Base-by-base conservation (phyloP, 2,329 filamentous ascomycete genomes). In the Ophiocordyceps polyrhachis-furcata region DNA sequence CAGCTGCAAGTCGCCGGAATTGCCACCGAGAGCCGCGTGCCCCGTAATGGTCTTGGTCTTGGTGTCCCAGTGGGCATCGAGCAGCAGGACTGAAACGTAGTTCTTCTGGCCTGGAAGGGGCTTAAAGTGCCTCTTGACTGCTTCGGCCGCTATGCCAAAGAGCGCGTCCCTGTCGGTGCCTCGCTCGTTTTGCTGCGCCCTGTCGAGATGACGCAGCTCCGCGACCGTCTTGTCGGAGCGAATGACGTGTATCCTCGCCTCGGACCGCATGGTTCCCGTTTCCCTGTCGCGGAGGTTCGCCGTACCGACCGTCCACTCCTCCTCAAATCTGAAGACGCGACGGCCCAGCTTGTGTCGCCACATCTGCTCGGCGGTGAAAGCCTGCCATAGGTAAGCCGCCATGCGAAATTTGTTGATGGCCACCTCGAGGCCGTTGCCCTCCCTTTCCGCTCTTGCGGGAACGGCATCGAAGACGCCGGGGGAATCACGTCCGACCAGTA, bases 321-420 rank as follows among this genome's bases (percentile, higher is more conserved):
- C 91, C 54, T 96, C 91, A 49, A 93, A 88, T 40, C 88, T 74
- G 61, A 95, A 96, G 44, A 76, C 80, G 46, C 89, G 78, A 47
- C 89, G 75, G 11, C 88, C 87, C 52, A 96, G 76, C 48, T 81
- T 83, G 58, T 94, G 83, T 49, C 86, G 79, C 59, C 77, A 82
- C 89, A 96, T 96, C 59, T 96, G 88, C 60, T 98, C 91, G 7
- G 85, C 86, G 0, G 89, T 96, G 56, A 93, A 96, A 8, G 88
- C 86, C 59, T 98, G 91, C 88, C 91, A 96, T 14, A 96, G 69
- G 58, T 96, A 95, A 21, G 86, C 89, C 17, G 87, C 82, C 83
- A 93, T 95, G 50, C 88, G 77, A 58, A 91, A 95, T 59, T 98
- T 98, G 55, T 76, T 77, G 44, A 93, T 72, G 0, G 91, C 91